Conservation (phyloP, 768 basidiomycete species). For the Rhizopogon vinicolor region DNA sequence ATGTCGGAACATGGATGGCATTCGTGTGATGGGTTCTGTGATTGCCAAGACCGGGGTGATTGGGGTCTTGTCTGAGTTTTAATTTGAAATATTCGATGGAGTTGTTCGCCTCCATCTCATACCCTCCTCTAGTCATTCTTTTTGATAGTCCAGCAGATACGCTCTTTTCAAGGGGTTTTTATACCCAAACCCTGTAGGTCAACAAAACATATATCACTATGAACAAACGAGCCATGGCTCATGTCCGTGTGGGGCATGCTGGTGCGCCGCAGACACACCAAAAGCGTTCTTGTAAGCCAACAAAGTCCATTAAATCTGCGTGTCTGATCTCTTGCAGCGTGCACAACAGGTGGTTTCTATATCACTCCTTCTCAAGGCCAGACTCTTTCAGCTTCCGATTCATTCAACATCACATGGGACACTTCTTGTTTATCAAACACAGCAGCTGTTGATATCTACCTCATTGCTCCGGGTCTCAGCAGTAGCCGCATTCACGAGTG, state of each 20-base stretch:
- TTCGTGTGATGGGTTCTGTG: no score
- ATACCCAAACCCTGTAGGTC: conserved; percentile 3
- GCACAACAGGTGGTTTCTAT: conserved; percentile 60
- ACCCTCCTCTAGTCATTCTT: conserved; percentile 13
- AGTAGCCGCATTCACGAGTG: conserved; percentile 52
- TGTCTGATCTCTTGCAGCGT: conserved; percentile 31
- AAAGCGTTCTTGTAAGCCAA: conserved; percentile 23
- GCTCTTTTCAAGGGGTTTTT: conserved; percentile 18
- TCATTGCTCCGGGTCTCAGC: conserved; percentile 46
- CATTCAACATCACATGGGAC: conserved; percentile 64
- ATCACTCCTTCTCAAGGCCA: conserved; percentile 44
- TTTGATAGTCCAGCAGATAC: conserved; percentile 16
- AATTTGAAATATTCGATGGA: not conserved
- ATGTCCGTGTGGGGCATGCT: conserved; percentile 19
- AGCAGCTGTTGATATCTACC: conserved; percentile 59
- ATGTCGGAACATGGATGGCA: no score
- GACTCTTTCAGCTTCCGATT: conserved; percentile 39
- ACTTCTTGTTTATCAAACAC: conserved; percentile 46
- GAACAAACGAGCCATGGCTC: conserved; percentile 24
- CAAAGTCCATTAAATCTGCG: not conserved
- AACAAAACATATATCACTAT: conserved; percentile 12
- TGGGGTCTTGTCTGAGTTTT: conserved; percentile 5
- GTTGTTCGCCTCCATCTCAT: conserved; percentile 1
- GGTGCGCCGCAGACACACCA: conserved; percentile 11
- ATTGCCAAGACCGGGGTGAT: not conserved